Percentiles rank a stretch among this genome's conserved stretches.
phyloP scores from a whole-genome alignment of 208 protist genomes.

The Trypanosoma boissoni region DNA sequence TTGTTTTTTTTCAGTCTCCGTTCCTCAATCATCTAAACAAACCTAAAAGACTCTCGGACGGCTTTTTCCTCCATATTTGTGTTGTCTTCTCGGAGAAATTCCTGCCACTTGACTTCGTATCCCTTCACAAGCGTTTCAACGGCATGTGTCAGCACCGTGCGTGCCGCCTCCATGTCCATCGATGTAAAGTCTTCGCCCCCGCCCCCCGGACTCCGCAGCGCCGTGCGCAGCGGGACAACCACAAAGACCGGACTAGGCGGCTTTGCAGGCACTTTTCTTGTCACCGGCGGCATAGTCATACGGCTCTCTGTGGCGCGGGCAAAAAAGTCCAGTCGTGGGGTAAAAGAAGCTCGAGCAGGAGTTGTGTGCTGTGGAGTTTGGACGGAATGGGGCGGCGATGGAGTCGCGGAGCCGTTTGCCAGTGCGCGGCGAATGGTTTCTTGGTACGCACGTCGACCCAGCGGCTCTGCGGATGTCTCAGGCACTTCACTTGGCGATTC shows the following conservation, averaged over 20 bases:
- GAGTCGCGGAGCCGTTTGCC: not conserved
- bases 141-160: constrained; percentile 1
- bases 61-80: not conserved
- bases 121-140: constrained; percentile 6
- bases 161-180: not conserved
- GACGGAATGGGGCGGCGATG: not conserved
- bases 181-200: not conserved
- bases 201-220: not conserved
- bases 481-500: not conserved
- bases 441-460: constrained; percentile 9
- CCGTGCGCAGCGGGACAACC: constrained; percentile 14
- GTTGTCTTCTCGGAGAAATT: constrained; percentile 13
- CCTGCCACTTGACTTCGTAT: constrained; percentile 20
- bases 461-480: not conserved
- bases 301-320: too few species aligned
- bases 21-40: not conserved
- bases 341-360: too few species aligned
- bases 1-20: not conserved
- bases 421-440: constrained; percentile 18
- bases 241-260: constrained; percentile 13
- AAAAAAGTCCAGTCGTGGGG: too few species aligned
- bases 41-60: not conserved
- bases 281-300: not conserved
- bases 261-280: too few species aligned
- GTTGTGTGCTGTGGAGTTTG: not conserved